Evolutionary conservation across 352 stramenopile species (phyloP), one percentile per base, ranked within the genome.

Genomic region (Phytophthora tubulina): DNA sequence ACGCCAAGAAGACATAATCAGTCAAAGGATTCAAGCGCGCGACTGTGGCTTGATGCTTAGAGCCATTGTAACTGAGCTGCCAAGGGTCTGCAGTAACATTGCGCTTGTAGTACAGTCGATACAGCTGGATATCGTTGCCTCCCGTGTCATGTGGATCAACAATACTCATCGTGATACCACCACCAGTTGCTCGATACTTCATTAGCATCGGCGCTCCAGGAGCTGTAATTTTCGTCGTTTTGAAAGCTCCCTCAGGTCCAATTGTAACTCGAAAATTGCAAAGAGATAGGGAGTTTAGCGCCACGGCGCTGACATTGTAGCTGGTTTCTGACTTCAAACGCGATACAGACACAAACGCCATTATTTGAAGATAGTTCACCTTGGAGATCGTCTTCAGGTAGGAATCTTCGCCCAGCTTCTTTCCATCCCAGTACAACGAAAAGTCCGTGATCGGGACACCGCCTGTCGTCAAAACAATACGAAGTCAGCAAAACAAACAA

Each of bases 111-210:
- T 88, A 89, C 0, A 92, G 38, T 11, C 51, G 52, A 65, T 85
- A 88, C 2, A 32, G 61, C 8, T 62, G 58, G 21, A 91, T 89
- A 4, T 55, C 38, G 11, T 70, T 48, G 15, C 84, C 84, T 6
- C 84, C 84, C 15, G 70, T 85, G 41, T 91, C 84, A 27, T 80
- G 71, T 3, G 82, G 82, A 52, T 86, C 72, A 35, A 83, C 44
- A 1, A 91, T 50, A 6, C 21, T 72, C 53, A 91, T 50, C 6
- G 78, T 82, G 33, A 91, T 82, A 0, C 84, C 84, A 17, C 81
- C 84, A 0, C 84, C 84, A 4, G 84, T 89, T 36, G 66, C 62
- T 39, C 56, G 73, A 32, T 61, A 57, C 6, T 58, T 49, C 7
- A 46, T 63, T 8, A 89, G 45, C 11, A 27, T 41, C 11, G 84